phyloP scores from a whole-genome alignment of 371 early-diverging fungal species.

The Batkoa obscura region DNA sequence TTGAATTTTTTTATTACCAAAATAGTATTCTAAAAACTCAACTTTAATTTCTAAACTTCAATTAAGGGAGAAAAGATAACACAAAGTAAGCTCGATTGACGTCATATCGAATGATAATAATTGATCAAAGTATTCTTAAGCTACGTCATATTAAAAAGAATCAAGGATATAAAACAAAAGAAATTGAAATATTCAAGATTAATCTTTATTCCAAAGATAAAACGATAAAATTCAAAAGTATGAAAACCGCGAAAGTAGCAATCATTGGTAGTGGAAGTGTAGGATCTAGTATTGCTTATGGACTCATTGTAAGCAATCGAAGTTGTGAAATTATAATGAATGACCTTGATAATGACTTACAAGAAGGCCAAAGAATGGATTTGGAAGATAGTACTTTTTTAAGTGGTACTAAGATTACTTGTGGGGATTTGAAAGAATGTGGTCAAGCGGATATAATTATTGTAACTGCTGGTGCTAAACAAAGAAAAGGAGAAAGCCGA shows the following conservation, averaged over 20 bases:
- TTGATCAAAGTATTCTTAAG: no score
- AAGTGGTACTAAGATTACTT: slow-evolving; percentile 34
- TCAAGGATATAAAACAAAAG: no score
- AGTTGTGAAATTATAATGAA: slow-evolving; percentile 50
- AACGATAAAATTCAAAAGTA: neutral
- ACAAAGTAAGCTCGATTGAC: no score
- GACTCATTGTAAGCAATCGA: slow-evolving; percentile 43
- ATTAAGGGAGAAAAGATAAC: no score
- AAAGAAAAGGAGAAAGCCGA: slow-evolving; percentile 54
- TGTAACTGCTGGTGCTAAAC: slow-evolving; percentile 76
- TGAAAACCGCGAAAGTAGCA: slow-evolving; percentile 24
- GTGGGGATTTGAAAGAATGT: slow-evolving; percentile 39
- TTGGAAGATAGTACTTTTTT: slow-evolving; percentile 54
- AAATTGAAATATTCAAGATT: no score
- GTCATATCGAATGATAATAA: no score
- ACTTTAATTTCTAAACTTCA: no score
- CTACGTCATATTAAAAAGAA: no score
- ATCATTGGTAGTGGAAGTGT: slow-evolving; percentile 69
- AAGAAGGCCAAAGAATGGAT: slow-evolving; percentile 59
- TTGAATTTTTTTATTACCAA: no score
- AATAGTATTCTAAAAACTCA: no score
- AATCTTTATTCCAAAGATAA: no score
- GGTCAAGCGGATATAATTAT: slow-evolving; percentile 71
- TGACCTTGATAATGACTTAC: slow-evolving; percentile 36
- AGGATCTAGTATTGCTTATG: slow-evolving; percentile 57